These are phyloP conservation scores for Elsinoe batatas DNA, from an alignment of 2,329 filamentous ascomycete genomes.

Conservation along the genomic window DNA sequence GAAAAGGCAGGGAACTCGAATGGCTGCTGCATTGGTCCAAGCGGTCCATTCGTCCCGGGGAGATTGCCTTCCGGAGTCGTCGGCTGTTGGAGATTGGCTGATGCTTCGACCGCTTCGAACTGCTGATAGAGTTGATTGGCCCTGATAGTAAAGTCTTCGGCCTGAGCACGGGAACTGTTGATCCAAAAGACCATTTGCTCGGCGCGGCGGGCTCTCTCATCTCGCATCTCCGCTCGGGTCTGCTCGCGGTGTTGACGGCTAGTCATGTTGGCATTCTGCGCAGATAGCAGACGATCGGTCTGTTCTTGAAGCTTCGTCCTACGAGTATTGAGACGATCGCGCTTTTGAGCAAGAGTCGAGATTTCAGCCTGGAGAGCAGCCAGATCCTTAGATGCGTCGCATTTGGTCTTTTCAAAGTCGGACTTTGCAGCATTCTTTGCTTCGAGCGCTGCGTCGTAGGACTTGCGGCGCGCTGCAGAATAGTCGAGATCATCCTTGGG, in stretches of 20 bases:
- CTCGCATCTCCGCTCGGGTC: slow-evolving; percentile 21
- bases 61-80: slow-evolving; percentile 51
- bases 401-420: slow-evolving; percentile 54
- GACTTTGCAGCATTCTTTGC: slow-evolving; percentile 41
- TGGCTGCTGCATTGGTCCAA: slow-evolving; percentile 14
- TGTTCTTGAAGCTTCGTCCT: slow-evolving; percentile 65
- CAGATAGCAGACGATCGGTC: slow-evolving; percentile 58
- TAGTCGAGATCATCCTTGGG: slow-evolving; percentile 52
- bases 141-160: slow-evolving; percentile 31
- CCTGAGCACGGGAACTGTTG: slow-evolving; percentile 29
- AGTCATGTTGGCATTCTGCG: slow-evolving; percentile 47
- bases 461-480: slow-evolving; percentile 48
- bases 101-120: slow-evolving; percentile 21
- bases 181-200: slow-evolving; percentile 30
- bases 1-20: slow-evolving; percentile 16
- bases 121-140: slow-evolving; percentile 32
- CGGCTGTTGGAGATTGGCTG: slow-evolving; percentile 19
- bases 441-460: slow-evolving; percentile 47
- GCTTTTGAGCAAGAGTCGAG: slow-evolving; percentile 53
- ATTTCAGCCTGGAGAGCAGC: slow-evolving; percentile 56
- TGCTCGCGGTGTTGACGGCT: slow-evolving; percentile 26
- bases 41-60: slow-evolving; percentile 38
- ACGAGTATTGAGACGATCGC: slow-evolving; percentile 61
- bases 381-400: slow-evolving; percentile 52
- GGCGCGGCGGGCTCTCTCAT: slow-evolving; percentile 30